Percentiles rank a stretch among this genome's conserved stretches.
phyloP scores from a whole-genome alignment of 495 filamentous ascomycete genomes.

The Melanomma pulvis-pyrius region DNA sequence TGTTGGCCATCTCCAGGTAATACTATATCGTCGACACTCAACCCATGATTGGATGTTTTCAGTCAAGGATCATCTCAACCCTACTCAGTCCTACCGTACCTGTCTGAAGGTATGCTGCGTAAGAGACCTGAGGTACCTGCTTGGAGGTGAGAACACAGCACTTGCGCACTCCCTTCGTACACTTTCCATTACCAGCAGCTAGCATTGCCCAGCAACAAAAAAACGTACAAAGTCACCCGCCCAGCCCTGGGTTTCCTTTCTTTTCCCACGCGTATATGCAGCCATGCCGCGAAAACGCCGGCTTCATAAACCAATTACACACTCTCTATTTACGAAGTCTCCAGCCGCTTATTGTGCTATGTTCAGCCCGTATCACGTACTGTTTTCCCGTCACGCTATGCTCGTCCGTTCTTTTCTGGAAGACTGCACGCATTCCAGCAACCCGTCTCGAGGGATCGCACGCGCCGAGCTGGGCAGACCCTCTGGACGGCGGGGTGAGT shows the following conservation, averaged over 20 bases:
- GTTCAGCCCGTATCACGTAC: background rate
- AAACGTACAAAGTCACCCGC: too few relatives aligned
- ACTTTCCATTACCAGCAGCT: too few relatives aligned
- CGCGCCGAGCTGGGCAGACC: background rate
- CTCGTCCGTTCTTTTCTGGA: background rate
- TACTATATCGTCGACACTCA: too few relatives aligned
- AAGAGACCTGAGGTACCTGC: too few relatives aligned
- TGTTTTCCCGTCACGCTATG: background rate
- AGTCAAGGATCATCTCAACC: too few relatives aligned
- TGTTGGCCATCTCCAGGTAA: too few relatives aligned
- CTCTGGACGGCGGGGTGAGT: background rate
- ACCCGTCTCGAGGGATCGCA: background rate
- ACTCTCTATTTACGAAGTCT: background rate
- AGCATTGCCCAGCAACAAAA: too few relatives aligned
- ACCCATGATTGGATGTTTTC: too few relatives aligned
- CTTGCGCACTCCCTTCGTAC: too few relatives aligned
- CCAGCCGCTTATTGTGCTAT: background rate
- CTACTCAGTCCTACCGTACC: too few relatives aligned
- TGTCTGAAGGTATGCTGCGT: too few relatives aligned
- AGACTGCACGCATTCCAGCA: conserved; percentile 1
- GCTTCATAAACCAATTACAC: background rate
- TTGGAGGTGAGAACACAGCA: too few relatives aligned
- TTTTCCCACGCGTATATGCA: background rate
- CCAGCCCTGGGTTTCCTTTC: background rate
- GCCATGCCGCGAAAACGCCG: background rate